These are phyloP conservation scores for Arthrobotrys iridis DNA, from an alignment of 2,329 filamentous ascomycete species.

Conservation along the genomic window DNA sequence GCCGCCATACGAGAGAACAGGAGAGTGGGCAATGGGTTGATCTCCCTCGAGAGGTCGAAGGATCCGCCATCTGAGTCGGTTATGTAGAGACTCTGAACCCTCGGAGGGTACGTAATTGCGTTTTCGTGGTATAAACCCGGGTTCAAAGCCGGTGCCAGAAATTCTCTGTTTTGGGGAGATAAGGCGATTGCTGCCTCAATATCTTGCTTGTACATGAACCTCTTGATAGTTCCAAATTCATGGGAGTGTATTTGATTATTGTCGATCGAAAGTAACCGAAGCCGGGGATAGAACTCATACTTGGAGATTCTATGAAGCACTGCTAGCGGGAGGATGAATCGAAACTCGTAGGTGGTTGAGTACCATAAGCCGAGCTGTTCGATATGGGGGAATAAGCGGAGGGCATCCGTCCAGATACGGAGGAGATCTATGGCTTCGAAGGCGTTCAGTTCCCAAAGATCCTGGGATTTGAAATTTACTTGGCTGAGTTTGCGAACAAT, in stretches of 20 bases:
- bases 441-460: constrained; percentile 5
- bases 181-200: background rate
- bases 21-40: constrained; percentile 9
- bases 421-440: constrained; percentile 11
- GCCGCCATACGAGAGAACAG: constrained; percentile 6
- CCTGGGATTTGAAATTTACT: constrained; percentile 12
- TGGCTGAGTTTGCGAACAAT: background rate
- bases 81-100: constrained; percentile 7
- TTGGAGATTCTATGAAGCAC: constrained; percentile 3
- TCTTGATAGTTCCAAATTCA: constrained; percentile 13
- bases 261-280: background rate
- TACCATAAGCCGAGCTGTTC: constrained; percentile 13
- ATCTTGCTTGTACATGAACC: constrained; percentile 14
- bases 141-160: constrained; percentile 1
- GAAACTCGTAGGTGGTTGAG: constrained; percentile 12
- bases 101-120: background rate
- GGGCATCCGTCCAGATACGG: constrained; percentile 6
- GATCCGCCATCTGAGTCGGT: constrained; percentile 5
- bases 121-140: constrained; percentile 1
- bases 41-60: constrained; percentile 1
- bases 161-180: constrained; percentile 6
- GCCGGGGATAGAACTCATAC: constrained; percentile 6
- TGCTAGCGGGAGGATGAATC: constrained; percentile 9
- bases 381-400: constrained; percentile 6
- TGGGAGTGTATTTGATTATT: constrained; percentile 14